Evolutionary conservation across 352 stramenopile genomes (phyloP).

Genomic region (Phytophthora constricta): DNA sequence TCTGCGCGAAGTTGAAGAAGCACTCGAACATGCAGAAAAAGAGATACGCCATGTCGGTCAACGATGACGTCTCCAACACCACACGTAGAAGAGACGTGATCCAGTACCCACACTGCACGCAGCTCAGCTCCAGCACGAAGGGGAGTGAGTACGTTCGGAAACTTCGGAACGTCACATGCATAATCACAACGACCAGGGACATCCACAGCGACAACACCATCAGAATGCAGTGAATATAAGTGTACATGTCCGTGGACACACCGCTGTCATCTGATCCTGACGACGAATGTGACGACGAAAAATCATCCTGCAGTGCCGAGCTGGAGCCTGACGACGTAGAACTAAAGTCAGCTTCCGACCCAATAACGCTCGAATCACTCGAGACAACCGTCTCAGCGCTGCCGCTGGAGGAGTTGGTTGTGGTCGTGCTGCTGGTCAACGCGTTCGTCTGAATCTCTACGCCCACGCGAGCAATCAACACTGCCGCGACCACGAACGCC

Average conservation of each 20-base stretch:
- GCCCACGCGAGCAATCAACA: conserved; percentile 61
- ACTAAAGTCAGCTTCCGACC: conserved; percentile 30
- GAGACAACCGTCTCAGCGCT: not conserved
- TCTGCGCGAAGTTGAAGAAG: conserved; percentile 83
- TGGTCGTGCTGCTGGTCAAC: conserved; percentile 21
- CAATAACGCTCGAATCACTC: conserved; percentile 23
- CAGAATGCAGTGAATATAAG: conserved; percentile 75
- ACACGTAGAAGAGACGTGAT: conserved; percentile 71
- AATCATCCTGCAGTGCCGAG: not conserved
- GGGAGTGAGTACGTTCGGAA: conserved; percentile 80
- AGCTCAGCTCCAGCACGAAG: conserved; percentile 72
- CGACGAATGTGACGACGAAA: conserved; percentile 9
- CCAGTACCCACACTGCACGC: conserved; percentile 76
- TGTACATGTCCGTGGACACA: conserved; percentile 47
- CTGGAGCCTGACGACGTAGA: conserved; percentile 13
- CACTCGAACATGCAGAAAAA: conserved; percentile 77
- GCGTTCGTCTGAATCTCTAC: conserved; percentile 47
- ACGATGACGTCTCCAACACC: conserved; percentile 48
- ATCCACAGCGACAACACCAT: conserved; percentile 83
- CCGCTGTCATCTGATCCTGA: conserved; percentile 14
- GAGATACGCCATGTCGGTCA: conserved; percentile 59
- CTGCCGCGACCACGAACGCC: conserved; percentile 62
- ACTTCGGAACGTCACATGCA: conserved; percentile 76
- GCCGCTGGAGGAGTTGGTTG: conserved; percentile 1
- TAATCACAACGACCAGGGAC: conserved; percentile 76